Conservation (phyloP, 108 stramenopile species). For the Cyclotella sp. region DNA sequence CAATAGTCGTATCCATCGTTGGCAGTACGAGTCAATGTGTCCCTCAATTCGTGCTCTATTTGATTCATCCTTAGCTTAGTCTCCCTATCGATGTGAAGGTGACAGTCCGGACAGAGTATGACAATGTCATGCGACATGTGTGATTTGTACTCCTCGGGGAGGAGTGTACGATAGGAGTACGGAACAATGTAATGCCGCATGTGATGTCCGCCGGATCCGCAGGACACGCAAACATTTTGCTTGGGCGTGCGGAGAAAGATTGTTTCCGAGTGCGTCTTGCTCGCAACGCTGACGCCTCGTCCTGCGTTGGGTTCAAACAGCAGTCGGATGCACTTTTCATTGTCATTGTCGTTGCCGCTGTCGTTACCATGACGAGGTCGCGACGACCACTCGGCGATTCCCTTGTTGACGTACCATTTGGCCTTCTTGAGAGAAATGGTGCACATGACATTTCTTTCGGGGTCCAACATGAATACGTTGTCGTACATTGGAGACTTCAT, state of each 20-base stretch:
- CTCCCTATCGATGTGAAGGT: constrained; percentile 60
- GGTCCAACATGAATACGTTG: constrained; percentile 80
- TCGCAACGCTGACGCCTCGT: constrained; percentile 16
- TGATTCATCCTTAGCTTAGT: constrained; percentile 55
- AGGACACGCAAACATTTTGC: constrained; percentile 73
- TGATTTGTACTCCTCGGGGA: constrained; percentile 79
- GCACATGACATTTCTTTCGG: constrained; percentile 58
- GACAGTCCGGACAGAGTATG: constrained; percentile 80
- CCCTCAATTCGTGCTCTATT: constrained; percentile 39
- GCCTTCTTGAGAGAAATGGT: constrained; percentile 85
- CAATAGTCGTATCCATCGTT: constrained; percentile 30
- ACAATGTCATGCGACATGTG: constrained; percentile 88
- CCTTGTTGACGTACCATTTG: constrained; percentile 78
- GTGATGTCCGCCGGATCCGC: constrained; percentile 56
- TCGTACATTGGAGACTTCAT: constrained; percentile 89
- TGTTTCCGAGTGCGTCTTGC: constrained; percentile 22
- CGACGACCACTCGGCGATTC: constrained; percentile 65
- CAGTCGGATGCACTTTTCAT: constrained; percentile 53
- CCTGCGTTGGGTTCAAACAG: constrained; percentile 51
- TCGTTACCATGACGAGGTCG: not conserved
- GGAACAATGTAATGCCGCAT: constrained; percentile 89
- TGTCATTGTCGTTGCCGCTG: constrained; percentile 13
- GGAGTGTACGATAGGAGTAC: constrained; percentile 64
- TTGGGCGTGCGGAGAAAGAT: constrained; percentile 63
- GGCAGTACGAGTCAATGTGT: constrained; percentile 11